phyloP scores from a whole-genome alignment of 2,329 filamentous ascomycete species.

The Hymenoscyphus infarciens region DNA sequence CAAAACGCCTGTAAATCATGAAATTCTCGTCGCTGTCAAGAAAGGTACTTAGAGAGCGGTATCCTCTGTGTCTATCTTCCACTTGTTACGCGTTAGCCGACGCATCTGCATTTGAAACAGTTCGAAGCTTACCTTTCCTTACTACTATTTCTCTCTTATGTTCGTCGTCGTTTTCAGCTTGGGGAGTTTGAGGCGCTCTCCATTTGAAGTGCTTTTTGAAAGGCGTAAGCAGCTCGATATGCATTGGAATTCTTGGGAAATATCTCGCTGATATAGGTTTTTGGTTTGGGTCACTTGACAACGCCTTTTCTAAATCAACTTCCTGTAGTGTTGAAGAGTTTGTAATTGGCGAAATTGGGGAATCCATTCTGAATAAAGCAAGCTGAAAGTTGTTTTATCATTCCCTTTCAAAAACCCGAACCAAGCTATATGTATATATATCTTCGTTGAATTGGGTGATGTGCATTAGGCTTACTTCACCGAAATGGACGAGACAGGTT shows the following conservation, averaged over 20 bases:
- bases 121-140: conserved; percentile 5
- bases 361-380: background rate
- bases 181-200: background rate
- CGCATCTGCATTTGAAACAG: background rate
- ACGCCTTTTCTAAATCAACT: background rate
- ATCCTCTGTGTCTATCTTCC: conserved; percentile 32
- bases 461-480: too few relatives aligned
- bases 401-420: background rate
- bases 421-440: background rate
- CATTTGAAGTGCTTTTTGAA: background rate
- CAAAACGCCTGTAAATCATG: conserved; percentile 41
- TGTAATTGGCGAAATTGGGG: background rate
- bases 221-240: too few relatives aligned
- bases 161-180: background rate
- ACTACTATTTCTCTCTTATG: background rate
- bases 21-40: conserved; percentile 42
- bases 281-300: background rate
- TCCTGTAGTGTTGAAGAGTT: background rate
- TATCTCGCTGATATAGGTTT: background rate
- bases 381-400: background rate
- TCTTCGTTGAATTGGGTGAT: too few relatives aligned
- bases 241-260: background rate
- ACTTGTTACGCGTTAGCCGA: conserved; percentile 10
- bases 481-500: too few relatives aligned
- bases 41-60: conserved; percentile 39